Percentiles rank a stretch among this genome's conserved stretches.
Conservation (phyloP, 2,329 filamentous ascomycete genomes). For the Xylaria arbuscula region DNA sequence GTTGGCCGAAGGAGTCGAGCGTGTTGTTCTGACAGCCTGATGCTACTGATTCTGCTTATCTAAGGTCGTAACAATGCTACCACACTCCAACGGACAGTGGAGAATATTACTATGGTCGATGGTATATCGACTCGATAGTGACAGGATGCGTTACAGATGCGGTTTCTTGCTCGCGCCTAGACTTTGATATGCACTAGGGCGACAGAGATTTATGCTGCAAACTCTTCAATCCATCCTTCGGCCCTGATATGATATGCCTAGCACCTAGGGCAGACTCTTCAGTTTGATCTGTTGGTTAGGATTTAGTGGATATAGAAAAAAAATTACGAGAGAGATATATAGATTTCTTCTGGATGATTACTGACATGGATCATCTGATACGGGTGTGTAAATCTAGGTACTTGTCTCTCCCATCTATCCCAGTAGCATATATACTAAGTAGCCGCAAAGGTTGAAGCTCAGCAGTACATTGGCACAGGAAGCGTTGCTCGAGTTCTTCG, state of each 20-base stretch:
- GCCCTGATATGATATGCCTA: not conserved
- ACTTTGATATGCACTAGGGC: not conserved
- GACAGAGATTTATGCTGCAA: not conserved
- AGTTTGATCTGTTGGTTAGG: not conserved
- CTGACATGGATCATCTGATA: not conserved
- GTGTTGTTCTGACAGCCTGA: not conserved
- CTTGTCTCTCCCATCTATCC: not conserved
- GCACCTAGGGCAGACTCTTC: not conserved
- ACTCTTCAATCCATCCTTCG: not conserved
- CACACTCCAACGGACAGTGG: constrained; percentile 6
- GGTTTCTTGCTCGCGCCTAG: not conserved
- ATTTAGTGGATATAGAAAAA: not conserved
- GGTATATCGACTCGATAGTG: not conserved
- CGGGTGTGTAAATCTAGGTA: not conserved
- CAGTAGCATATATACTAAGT: not conserved
- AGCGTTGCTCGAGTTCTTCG: not conserved
- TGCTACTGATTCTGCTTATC: not conserved
- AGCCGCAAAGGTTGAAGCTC: constrained; percentile 2
- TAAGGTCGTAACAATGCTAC: constrained; percentile 6
- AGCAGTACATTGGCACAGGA: not conserved
- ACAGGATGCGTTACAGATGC: not conserved
- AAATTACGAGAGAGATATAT: not conserved
- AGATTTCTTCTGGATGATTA: not conserved
- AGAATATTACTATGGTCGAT: not conserved
- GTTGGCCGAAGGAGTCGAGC: constrained; percentile 8